Percentiles rank a stretch among this genome's conserved stretches.
These are phyloP conservation scores for Ogataea methanolica DNA, from an alignment of 805 yeast genomes.

Conservation along the genomic window DNA sequence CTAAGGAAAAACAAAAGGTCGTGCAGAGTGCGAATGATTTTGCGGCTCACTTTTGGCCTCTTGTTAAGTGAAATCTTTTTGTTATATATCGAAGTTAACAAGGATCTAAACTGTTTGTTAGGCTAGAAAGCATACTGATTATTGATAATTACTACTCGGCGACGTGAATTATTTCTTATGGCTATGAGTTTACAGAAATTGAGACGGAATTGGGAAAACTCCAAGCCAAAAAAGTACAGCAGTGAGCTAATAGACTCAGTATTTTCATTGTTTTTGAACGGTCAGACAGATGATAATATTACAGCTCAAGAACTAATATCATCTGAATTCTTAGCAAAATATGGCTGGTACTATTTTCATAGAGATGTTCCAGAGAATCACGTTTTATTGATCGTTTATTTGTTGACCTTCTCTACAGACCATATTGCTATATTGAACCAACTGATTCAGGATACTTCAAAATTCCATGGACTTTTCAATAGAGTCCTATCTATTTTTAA, in stretches of 20 bases:
- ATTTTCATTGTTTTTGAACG: not conserved
- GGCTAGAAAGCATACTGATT: no score
- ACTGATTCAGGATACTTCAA: slow-evolving; percentile 15
- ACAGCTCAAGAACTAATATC: not conserved
- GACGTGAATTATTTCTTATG: no score
- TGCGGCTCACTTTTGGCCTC: no score
- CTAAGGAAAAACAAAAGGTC: no score
- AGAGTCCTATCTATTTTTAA: slow-evolving; percentile 27
- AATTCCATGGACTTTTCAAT: slow-evolving; percentile 26
- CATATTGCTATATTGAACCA: not conserved
- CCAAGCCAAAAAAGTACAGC: slow-evolving; percentile 2
- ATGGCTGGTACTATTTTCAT: slow-evolving; percentile 39
- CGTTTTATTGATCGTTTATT: slow-evolving; percentile 31
- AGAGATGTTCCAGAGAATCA: slow-evolving; percentile 37
- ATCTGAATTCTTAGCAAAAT: slow-evolving; percentile 24
- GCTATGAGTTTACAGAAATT: not conserved
- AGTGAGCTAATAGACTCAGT: slow-evolving; percentile 4
- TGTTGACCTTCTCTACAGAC: slow-evolving; percentile 3
- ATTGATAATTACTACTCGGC: no score
- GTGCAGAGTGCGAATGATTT: no score
- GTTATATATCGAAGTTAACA: no score
- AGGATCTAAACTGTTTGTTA: no score
- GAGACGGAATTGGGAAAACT: slow-evolving; percentile 1
- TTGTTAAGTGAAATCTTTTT: no score
- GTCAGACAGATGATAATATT: not conserved